Base-by-base conservation (phyloP, 768 basidiomycete genomes). In the Mycena alexandri region DNA sequence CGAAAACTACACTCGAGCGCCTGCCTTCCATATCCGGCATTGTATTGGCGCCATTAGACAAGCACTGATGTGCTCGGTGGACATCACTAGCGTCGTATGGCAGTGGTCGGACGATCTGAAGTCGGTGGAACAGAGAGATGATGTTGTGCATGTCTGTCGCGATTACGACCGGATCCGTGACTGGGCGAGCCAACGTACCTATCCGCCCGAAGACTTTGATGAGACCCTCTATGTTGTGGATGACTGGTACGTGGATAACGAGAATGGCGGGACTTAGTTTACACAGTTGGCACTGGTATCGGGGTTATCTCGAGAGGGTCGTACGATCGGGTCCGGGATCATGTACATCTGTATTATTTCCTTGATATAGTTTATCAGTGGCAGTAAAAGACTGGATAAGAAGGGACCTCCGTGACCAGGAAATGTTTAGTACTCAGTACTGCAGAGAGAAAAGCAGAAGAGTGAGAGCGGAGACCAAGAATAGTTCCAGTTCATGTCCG, bases 11-110 rank as follows among this genome's bases (percentile, higher is more conserved):
- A 72, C 66, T 34, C 70, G 36, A 56, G 59, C 36, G 12, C 38
- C 54, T 22, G 38, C 13, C 36, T 21, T 7, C 16, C 54, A 55
- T 24, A 14, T 55, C 14, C 36, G 54, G 2, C 75, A 77, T 52
- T 76, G 76, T 43, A 46, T 75, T 22, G 74, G 75, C 34, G 68
- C 51, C 41, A 68, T 77, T 47, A 48, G 74, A 24, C 71, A 75
- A 46, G 67, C 72, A 17, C 61, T 75, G 9, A 70, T 73, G 63
- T 75, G 75, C 57, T 72, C 70, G 5, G 71, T 67, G 12, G 74
- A 76, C 61, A 68, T 77, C 51, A 71, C 52, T 24, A 65, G 69
- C n/a, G 33, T 71, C 46, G 67, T 74, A 13, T 55, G 54, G 54
- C 54, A 55, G 38, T 55, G 38, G 54, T 55, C 54, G 36, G 54